A percentile compares a stretch with the other conserved stretches of the same genome.
Evolutionary conservation across 805 yeast genomes (phyloP).

Genomic region (Candida tammaniensis): DNA sequence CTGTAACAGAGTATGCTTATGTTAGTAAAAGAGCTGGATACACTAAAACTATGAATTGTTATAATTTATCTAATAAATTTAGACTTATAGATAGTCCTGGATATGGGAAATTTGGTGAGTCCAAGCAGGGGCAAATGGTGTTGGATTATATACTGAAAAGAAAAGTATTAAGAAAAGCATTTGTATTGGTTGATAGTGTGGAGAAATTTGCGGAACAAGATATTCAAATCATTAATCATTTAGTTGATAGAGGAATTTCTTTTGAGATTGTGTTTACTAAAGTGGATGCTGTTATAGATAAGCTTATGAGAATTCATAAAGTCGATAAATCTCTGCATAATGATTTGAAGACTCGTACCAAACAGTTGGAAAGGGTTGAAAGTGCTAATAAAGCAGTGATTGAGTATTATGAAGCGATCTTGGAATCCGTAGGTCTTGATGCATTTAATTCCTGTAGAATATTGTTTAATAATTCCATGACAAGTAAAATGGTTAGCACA

Average conservation of each 20-base stretch:
- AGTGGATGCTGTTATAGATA: constrained; percentile 52
- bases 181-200: constrained; percentile 57
- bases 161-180: constrained; percentile 53
- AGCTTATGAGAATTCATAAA: constrained; percentile 18
- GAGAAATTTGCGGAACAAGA: constrained; percentile 63
- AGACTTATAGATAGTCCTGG: constrained; percentile 87
- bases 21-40: constrained; percentile 56
- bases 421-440: constrained; percentile 15
- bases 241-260: constrained; percentile 56
- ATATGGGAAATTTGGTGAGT: constrained; percentile 70
- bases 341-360: constrained; percentile 3
- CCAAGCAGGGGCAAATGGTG: constrained; percentile 67
- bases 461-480: constrained; percentile 52
- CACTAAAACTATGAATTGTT: constrained; percentile 68
- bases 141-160: constrained; percentile 59
- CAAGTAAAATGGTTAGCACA: constrained; percentile 27
- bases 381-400: constrained; percentile 26
- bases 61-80: constrained; percentile 59
- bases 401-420: constrained; percentile 31
- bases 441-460: too few relatives aligned
- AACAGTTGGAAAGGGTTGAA: constrained; percentile 8
- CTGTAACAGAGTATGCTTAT: constrained; percentile 14
- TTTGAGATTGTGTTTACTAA: constrained; percentile 79
- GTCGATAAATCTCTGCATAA: constrained; percentile 2
- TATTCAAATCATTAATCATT: constrained; percentile 44